Base-by-base conservation (phyloP, 1,284 basidiomycete species). In the Heimioporus retisporus region DNA sequence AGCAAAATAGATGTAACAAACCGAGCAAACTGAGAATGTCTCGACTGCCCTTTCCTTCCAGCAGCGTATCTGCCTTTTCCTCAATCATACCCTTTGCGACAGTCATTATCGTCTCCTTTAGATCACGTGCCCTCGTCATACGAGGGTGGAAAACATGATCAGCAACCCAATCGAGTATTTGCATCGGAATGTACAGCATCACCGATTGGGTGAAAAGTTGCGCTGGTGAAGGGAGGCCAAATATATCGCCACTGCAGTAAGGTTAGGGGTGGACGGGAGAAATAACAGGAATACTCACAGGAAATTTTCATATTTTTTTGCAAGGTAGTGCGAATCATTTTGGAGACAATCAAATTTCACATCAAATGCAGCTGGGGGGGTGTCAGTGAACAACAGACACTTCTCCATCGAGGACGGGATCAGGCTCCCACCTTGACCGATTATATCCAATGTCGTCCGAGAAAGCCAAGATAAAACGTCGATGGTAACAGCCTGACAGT, bases 21-120 rank as follows among this genome's bases (percentile, higher is more conserved):
- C 85, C 76, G 3, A 85, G 77, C 6, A 84, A 73, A 58, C 77
- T 83, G 67, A 86, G 79, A 14, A 84, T 68, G 68, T 86, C 85
- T 15, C 72, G 72, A 35, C 68, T 74, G 4, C 71, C 73, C 60
- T 78, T 80, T 16, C 78, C 81, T n/a, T 76, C 60, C 5, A 72
- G 60, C 1, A 81, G 63, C 0, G 77, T 81, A 48, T 80, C 74
- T 1, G 78, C 73, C 71, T 87, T 88, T 43, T 80, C 78, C 65
- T 77, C 77, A 1, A 86, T 82, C 42, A 87, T 73, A 42, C 77
- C 72, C 60, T 79, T 80, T 3, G 83, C 80, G 1, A 83, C 65
- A 11, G 64, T 65, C 21, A 79, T 79, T 7, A 56, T 61, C 14
- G 53, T 25, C 0, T 2, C 31, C 40, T 54, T 70, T 31, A 81